Base-by-base conservation (phyloP, 495 filamentous ascomycete genomes). In the Penicillium malachiteum region DNA sequence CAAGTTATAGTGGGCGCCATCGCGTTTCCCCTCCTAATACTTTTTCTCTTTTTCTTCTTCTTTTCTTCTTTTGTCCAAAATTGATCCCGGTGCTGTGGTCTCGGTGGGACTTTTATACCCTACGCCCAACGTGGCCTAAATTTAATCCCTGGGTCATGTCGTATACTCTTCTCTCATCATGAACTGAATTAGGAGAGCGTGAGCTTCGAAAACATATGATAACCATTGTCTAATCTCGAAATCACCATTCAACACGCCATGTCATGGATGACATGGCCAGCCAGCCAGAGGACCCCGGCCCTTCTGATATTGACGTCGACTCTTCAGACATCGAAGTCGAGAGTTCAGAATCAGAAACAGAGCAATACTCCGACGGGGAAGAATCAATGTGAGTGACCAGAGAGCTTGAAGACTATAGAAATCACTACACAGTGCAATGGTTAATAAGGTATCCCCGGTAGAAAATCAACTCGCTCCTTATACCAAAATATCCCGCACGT, bases 401-500 rank as follows among this genome's bases (percentile, higher is more conserved):
- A 1, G 13, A 18, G 0, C 16, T 48, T 26, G 21, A 26, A 4
- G 21, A 26, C 2, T 26, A 26, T 26, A 26, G 4, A 26, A 1
- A 26, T 26, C 21, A 26, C 21, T 4, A 26, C 21, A 26, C 1
- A 26, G 21, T 4, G 21, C 21, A 26, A 26, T 26, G 21, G 4
- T 26, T 26, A 4, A 26, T 4, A 1, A 26, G 21, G 4, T 26
- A 26, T 17, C 11, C 10, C n/a, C 10, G 0, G 31, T 57, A 83
- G 82, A 62, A 78, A 77, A 51, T 82, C 79, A 7, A 84, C 85
- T 17, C 78, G 76, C 48, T 88, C 86, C 5, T 68, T 80, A 50
- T 78, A 79, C 48, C 66, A 78, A 7, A 78, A 80, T 54, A 67
- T 88, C 46, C 74, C 81, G 55, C 80, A 79, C 56, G 65, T 81